Evolutionary conservation across 805 yeast genomes (phyloP).

Genomic region (Kodamaea sagamina): DNA sequence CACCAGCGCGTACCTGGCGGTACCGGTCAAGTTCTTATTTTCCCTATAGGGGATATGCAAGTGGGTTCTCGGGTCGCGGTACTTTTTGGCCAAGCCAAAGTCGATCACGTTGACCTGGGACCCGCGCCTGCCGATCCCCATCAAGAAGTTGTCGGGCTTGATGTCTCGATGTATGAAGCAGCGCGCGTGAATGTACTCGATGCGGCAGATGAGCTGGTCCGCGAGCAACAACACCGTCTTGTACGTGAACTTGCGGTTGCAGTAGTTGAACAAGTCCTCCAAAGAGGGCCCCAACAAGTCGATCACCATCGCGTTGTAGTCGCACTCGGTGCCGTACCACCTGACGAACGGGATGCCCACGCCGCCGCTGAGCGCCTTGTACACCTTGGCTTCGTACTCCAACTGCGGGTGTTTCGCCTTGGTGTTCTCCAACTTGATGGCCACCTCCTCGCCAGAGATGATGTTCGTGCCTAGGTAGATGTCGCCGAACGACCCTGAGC

Average conservation of each 20-base stretch:
- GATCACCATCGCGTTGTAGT: constrained; percentile 94
- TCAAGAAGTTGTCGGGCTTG: constrained; percentile 80
- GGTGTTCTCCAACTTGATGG: constrained; percentile 88
- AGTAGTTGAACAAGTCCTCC: constrained; percentile 94
- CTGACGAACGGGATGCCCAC: constrained; percentile 96
- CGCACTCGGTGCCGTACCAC: constrained; percentile 97
- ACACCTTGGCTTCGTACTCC: constrained; percentile 95
- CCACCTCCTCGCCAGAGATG: constrained; percentile 96
- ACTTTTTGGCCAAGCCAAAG: constrained; percentile 92
- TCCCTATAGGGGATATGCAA: constrained; percentile 95
- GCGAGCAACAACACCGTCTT: constrained; percentile 92
- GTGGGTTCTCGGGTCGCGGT: constrained; percentile 90
- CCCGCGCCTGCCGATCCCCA: constrained; percentile 93
- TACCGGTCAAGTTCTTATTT: constrained; percentile 94
- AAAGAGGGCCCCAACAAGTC: constrained; percentile 93
- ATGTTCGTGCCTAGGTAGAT: constrained; percentile 91
- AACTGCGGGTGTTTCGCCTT: constrained; percentile 95
- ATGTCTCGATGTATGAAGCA: constrained; percentile 85
- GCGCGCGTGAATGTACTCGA: constrained; percentile 93
- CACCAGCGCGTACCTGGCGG: constrained; percentile 94
- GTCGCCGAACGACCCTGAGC: constrained; percentile 97
- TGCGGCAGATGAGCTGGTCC: constrained; percentile 90
- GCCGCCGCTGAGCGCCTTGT: constrained; percentile 92
- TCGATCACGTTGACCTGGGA: constrained; percentile 92
- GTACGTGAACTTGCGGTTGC: constrained; percentile 89